Percentiles rank a stretch among this genome's conserved stretches.
Evolutionary conservation across 2,329 filamentous ascomycete species (phyloP).

Genomic region (Epichloe coenophiala): DNA sequence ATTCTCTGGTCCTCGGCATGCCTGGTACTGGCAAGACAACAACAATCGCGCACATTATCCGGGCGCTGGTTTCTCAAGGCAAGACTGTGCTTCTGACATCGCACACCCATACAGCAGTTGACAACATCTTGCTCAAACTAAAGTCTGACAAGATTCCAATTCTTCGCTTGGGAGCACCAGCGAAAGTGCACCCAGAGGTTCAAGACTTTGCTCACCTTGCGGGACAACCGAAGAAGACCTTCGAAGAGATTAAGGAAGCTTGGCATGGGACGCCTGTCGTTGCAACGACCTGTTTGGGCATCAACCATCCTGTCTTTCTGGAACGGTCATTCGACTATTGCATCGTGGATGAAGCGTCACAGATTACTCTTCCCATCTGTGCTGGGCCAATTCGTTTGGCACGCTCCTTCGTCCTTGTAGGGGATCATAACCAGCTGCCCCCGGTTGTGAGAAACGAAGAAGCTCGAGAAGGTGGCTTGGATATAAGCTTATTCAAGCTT

Average conservation of each 20-base stretch:
- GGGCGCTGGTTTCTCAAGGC: slow-evolving; percentile 71
- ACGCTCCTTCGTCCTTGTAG: slow-evolving; percentile 83
- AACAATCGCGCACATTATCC: slow-evolving; percentile 94
- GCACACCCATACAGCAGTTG: slow-evolving; percentile 93
- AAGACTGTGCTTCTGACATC: slow-evolving; percentile 90
- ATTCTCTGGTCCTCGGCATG: slow-evolving; percentile 96
- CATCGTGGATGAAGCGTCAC: slow-evolving; percentile 94
- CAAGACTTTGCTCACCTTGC: slow-evolving; percentile 73
- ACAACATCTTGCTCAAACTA: slow-evolving; percentile 94
- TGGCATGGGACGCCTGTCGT: slow-evolving; percentile 85
- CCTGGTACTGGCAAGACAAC: slow-evolving; percentile 97
- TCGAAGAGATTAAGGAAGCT: slow-evolving; percentile 70
- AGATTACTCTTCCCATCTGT: slow-evolving; percentile 92
- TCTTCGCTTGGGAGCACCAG: slow-evolving; percentile 69
- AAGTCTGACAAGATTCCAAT: slow-evolving; percentile 64
- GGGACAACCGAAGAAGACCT: slow-evolving; percentile 55
- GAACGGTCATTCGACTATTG: slow-evolving; percentile 93
- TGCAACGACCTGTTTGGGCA: slow-evolving; percentile 85
- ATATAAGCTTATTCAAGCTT: slow-evolving; percentile 86
- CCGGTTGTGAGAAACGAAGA: slow-evolving; percentile 88
- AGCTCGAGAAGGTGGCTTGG: slow-evolving; percentile 72
- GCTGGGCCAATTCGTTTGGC: slow-evolving; percentile 89
- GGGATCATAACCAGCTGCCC: slow-evolving; percentile 95
- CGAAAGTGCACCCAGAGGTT: slow-evolving; percentile 81
- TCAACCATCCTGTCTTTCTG: slow-evolving; percentile 78